Evolutionary conservation across 495 filamentous ascomycete species (phyloP).

Genomic region (Baudoinia panamericana): DNA sequence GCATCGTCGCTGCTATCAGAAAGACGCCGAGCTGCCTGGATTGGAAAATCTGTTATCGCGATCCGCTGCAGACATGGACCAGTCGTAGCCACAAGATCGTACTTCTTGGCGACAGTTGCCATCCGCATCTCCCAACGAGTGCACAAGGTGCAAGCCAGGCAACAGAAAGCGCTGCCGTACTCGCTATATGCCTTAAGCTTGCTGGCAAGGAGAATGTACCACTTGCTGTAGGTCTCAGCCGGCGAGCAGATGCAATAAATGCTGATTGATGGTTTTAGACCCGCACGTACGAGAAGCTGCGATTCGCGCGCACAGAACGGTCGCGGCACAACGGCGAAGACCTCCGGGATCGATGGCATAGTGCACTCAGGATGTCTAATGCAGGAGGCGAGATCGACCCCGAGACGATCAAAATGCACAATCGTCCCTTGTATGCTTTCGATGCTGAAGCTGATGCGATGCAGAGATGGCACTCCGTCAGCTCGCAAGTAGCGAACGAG

Average conservation of each 20-base stretch:
- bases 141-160: slow-evolving; percentile 40
- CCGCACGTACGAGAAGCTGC: slow-evolving; percentile 39
- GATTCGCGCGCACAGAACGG: slow-evolving; percentile 34
- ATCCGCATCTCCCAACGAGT: slow-evolving; percentile 37
- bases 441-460: slow-evolving; percentile 38
- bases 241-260: background rate
- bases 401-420: slow-evolving; percentile 40
- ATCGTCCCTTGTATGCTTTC: slow-evolving; percentile 39
- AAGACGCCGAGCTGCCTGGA: slow-evolving; percentile 38
- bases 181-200: slow-evolving; percentile 35
- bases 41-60: slow-evolving; percentile 41
- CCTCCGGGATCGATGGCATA: slow-evolving; percentile 41
- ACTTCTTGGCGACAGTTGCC: slow-evolving; percentile 37
- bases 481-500: slow-evolving; percentile 30
- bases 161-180: slow-evolving; percentile 36
- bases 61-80: slow-evolving; percentile 38
- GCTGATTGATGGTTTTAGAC: slow-evolving; percentile 19
- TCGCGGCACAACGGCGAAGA: slow-evolving; percentile 42
- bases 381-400: slow-evolving; percentile 39
- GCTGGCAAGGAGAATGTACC: slow-evolving; percentile 34
- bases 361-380: slow-evolving; percentile 35
- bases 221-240: slow-evolving; percentile 26
- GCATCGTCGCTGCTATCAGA: slow-evolving; percentile 34
- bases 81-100: slow-evolving; percentile 35
- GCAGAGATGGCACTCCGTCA: slow-evolving; percentile 33